Base-by-base conservation (phyloP, 371 early-diverging fungal genomes). In the Mycotypha africana region DNA sequence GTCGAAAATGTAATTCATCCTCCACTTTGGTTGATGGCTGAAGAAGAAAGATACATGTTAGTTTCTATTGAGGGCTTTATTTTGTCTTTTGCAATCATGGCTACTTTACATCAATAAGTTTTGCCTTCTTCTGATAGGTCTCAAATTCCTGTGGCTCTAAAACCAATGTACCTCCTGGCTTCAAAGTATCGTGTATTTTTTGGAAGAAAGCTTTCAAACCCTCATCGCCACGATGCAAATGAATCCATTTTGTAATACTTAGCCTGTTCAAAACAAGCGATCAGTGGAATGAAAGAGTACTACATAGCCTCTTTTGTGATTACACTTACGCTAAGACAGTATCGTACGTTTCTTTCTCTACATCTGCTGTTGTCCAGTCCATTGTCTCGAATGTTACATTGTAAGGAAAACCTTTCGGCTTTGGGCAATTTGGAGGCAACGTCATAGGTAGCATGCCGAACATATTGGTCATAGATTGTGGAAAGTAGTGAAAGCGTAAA, bases 241-340 rank as follows among this genome's bases (percentile, higher is more conserved):
- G 93, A 31, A 92, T 82, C 91, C 91, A 91, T 56, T 91, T 92
- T 4, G 86, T 85, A 12, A 92, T 60, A 33, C 77, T 78, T 25
- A 86, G 59, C 0, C 81, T 72, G 51, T 16, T 9, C 21, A 4
- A 22, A 28, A n/a, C 5, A 33, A n/a, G n/a, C n/a, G n/a, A n/a
- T n/a, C n/a, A n/a, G n/a, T n/a, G n/a, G n/a, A n/a, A n/a, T n/a
- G n/a, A n/a, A n/a, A n/a, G n/a, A n/a, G n/a, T n/a, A n/a, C n/a
- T n/a, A n/a, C n/a, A n/a, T n/a, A n/a, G n/a, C n/a, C n/a, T n/a
- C n/a, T n/a, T n/a, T n/a, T n/a, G n/a, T n/a, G n/a, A n/a, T n/a
- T n/a, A n/a, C 0, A 15, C 44, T 66, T 64, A 74, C 74, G 66
- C 77, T 22, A 79, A 45, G 10, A 81, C 53, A 6, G 75, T 73